Conservation (phyloP, 148 eudicot genomes). For the Chenopodium suecicum region DNA sequence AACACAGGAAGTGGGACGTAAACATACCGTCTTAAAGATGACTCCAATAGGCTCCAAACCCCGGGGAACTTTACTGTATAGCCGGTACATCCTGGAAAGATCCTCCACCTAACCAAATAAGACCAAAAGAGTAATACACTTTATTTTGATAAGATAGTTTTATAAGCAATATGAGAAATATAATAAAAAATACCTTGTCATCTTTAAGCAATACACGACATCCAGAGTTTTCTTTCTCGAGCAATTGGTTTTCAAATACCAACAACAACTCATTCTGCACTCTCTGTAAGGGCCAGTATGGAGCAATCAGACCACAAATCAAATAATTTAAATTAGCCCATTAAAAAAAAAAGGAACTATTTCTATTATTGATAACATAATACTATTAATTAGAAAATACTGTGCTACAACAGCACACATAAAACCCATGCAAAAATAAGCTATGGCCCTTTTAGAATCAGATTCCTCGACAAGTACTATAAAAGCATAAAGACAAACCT, state of each 20-base stretch:
- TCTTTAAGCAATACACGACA: constrained; percentile 59
- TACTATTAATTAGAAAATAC: not conserved
- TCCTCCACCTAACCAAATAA: constrained; percentile 59
- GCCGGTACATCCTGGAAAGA: constrained; percentile 88
- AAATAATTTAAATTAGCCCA: constrained; percentile 2
- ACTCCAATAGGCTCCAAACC: constrained; percentile 82
- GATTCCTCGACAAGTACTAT: not conserved
- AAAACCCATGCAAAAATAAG: not conserved
- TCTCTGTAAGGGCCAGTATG: constrained; percentile 27
- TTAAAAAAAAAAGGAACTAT: not conserved
- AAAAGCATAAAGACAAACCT: constrained; percentile 38
- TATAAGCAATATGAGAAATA: not conserved
- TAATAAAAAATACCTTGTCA: constrained; percentile 46
- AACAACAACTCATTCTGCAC: constrained; percentile 60
- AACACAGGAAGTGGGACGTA: not conserved
- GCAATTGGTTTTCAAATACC: constrained; percentile 44
- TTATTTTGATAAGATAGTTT: not conserved
- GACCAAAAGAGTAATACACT: not conserved
- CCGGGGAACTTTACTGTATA: constrained; percentile 64
- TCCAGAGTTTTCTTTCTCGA: constrained; percentile 75
- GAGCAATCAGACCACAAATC: not conserved
- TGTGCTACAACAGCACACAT: not conserved
- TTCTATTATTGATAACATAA: not conserved
- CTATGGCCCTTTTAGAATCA: not conserved
- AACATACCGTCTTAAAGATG: constrained; percentile 67